Conservation (phyloP, 148 eudicot genomes). For the Persicaria tinctoria region DNA sequence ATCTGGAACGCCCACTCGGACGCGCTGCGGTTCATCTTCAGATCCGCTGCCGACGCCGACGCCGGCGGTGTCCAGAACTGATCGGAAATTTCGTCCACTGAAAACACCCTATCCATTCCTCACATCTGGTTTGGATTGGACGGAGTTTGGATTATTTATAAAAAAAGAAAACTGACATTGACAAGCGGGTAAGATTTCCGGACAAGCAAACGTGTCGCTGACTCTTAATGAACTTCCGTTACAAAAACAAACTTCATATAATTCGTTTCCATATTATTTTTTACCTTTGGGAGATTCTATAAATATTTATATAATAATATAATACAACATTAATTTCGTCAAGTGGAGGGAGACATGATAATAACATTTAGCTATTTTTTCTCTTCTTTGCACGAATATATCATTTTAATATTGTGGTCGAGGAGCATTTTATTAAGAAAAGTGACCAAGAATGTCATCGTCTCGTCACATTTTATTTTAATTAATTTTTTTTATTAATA, state of each 20-base stretch:
- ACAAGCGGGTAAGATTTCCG: background rate
- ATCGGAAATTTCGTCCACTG: conserved; percentile 81
- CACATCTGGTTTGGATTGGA: background rate
- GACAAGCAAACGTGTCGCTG: conserved; percentile 8
- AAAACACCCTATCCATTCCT: conserved; percentile 44
- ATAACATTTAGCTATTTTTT: no score
- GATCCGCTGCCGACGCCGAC: conserved; percentile 6
- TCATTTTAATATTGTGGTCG: no score
- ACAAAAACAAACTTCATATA: background rate
- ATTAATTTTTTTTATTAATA: no score
- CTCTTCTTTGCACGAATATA: no score
- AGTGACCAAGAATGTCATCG: no score
- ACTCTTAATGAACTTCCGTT: background rate
- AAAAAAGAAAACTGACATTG: background rate
- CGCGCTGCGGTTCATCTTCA: conserved; percentile 18
- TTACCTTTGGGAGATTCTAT: no score
- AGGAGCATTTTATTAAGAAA: no score
- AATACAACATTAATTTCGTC: no score
- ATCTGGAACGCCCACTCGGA: conserved; percentile 20
- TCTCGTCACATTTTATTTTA: no score
- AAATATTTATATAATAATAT: no score
- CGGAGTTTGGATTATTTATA: no score
- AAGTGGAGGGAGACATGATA: no score
- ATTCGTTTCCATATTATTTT: background rate
- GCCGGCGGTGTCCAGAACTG: conserved; percentile 57